Percentiles rank a stretch among this genome's conserved stretches.
Conservation (phyloP, 352 stramenopile species). For the Paralagenidium karlingii region DNA sequence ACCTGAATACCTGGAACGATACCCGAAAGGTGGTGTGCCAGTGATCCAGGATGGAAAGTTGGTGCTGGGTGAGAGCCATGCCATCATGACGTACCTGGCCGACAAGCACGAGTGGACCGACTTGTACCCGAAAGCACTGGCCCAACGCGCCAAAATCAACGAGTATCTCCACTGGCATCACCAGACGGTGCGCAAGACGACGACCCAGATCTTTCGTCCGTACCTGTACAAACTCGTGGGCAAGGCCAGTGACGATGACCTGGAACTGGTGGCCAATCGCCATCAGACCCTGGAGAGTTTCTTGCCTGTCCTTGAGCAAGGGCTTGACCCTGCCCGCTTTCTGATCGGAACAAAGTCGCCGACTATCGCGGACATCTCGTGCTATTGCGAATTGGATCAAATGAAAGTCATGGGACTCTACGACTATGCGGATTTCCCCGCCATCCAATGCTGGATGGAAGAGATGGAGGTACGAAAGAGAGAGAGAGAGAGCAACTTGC, state of each 20-base stretch:
- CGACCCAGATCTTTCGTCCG: constrained; percentile 22
- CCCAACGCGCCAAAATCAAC: constrained; percentile 49
- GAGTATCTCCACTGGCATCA: constrained; percentile 76
- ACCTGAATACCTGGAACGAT: constrained; percentile 33
- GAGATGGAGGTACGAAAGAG: constrained; percentile 18
- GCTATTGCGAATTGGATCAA: constrained; percentile 67
- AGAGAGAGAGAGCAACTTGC: too few species aligned
- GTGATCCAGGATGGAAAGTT: constrained; percentile 42
- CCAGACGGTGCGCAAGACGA: constrained; percentile 32
- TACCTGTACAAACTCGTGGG: constrained; percentile 27
- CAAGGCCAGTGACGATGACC: constrained; percentile 33
- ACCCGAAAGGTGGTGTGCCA: constrained; percentile 34
- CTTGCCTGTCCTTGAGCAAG: constrained; percentile 55
- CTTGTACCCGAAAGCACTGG: constrained; percentile 25
- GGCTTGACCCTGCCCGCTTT: constrained; percentile 43
- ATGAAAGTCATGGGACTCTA: constrained; percentile 51
- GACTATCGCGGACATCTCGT: too few species aligned
- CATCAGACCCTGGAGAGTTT: constrained; percentile 37
- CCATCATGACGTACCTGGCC: constrained; percentile 36
- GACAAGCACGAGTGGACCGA: constrained; percentile 30
- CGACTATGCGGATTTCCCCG: constrained; percentile 16
- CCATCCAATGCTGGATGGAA: constrained; percentile 9
- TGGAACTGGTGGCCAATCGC: constrained; percentile 31
- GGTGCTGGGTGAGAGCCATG: constrained; percentile 26
- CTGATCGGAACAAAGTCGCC: too few species aligned